Evolutionary conservation across 257 asterid genomes (phyloP).

Genomic region (Perilla frutescens): DNA sequence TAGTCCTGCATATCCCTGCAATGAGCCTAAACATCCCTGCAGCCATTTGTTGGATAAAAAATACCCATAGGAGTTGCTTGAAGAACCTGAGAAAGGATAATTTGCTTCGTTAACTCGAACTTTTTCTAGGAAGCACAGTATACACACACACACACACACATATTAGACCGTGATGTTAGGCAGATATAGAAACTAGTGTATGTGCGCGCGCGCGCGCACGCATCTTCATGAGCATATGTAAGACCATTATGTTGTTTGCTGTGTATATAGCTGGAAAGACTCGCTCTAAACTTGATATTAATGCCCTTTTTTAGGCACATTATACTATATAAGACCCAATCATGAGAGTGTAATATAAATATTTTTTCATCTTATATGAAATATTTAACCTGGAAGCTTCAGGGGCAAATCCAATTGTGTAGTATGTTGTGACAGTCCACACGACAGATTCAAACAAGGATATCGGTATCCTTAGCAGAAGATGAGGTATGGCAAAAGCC

Average conservation of each 20-base stretch:
- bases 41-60: constrained; percentile 78
- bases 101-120: neutral
- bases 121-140: too few relatives aligned
- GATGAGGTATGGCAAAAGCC: constrained; percentile 67
- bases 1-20: constrained; percentile 65
- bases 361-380: neutral
- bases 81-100: constrained; percentile 52
- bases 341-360: too few relatives aligned
- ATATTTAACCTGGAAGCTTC: constrained; percentile 66
- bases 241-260: too few relatives aligned
- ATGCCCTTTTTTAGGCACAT: too few relatives aligned
- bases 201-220: too few relatives aligned
- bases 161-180: too few relatives aligned
- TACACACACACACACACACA: too few relatives aligned
- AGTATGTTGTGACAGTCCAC: constrained; percentile 62
- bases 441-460: constrained; percentile 61
- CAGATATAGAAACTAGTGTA: too few relatives aligned
- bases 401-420: constrained; percentile 74
- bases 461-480: constrained; percentile 65
- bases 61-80: constrained; percentile 57
- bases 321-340: too few relatives aligned
- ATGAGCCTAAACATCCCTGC: constrained; percentile 65
- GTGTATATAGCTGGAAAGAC: too few relatives aligned
- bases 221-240: too few relatives aligned
- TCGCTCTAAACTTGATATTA: too few relatives aligned